A percentile compares a stretch with the other conserved stretches of the same genome.
These are phyloP conservation scores for Acanthamoeba polyphaga DNA, from an alignment of 208 protist genomes.

Conservation along the genomic window DNA sequence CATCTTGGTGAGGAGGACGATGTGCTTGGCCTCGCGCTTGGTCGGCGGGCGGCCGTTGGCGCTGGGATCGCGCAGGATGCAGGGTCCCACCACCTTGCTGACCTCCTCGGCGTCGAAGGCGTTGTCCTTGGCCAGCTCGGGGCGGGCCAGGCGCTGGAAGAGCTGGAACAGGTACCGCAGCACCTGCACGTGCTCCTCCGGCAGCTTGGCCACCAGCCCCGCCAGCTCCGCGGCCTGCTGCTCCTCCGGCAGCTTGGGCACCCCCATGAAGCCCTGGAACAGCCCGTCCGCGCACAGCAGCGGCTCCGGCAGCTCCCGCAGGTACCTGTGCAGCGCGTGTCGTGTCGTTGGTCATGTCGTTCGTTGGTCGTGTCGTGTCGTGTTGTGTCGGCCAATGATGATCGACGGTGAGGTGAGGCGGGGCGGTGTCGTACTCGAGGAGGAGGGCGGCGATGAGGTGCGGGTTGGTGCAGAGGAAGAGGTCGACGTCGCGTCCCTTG, in stretches of 20 bases:
- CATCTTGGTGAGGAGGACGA: background rate
- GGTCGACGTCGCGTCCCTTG: slow-evolving; percentile 46
- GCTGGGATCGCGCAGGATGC: slow-evolving; percentile 13
- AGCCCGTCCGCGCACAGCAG: background rate
- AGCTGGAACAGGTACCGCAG: slow-evolving; percentile 14
- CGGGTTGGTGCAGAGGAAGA: slow-evolving; percentile 51
- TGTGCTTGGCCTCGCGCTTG: slow-evolving; percentile 31
- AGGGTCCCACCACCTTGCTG: background rate
- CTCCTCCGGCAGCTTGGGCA: slow-evolving; percentile 37
- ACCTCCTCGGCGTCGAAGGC: slow-evolving; percentile 26
- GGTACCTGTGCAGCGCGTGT: background rate
- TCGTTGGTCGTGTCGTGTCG: no score
- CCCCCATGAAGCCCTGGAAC: background rate
- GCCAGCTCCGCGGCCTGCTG: background rate
- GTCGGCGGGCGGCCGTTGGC: background rate
- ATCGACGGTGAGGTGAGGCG: no score
- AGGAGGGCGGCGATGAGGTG: slow-evolving; percentile 47
- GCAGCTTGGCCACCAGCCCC: background rate
- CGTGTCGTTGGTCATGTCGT: no score
- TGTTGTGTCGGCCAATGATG: no score
- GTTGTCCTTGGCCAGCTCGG: background rate
- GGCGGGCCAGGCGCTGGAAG: background rate
- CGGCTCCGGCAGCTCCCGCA: slow-evolving; percentile 52
- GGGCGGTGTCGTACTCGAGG: background rate
- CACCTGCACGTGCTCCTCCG: slow-evolving; percentile 11